Conservation (phyloP, 2,329 filamentous ascomycete genomes). For the Alternaria arborescens region DNA sequence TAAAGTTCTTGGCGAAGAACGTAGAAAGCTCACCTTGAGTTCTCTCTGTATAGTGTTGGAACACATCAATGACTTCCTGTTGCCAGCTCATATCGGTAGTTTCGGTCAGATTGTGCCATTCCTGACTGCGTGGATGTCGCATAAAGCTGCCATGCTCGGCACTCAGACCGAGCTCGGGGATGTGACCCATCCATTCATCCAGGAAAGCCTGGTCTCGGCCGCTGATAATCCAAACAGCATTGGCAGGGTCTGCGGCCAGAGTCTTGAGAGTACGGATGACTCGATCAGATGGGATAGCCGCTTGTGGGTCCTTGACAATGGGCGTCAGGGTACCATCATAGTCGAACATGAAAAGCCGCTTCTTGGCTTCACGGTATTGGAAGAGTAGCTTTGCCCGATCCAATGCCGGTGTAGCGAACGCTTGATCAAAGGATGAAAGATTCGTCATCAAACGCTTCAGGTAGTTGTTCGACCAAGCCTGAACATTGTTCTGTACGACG, state of each 20-base stretch:
- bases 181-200: constrained; percentile 90
- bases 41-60: constrained; percentile 86
- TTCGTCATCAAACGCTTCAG: constrained; percentile 82
- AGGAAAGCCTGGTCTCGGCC: constrained; percentile 93
- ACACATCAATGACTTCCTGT: constrained; percentile 80
- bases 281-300: constrained; percentile 85
- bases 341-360: constrained; percentile 96
- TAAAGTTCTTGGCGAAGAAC: background rate
- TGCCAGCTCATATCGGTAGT: constrained; percentile 93
- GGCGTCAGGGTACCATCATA: constrained; percentile 96
- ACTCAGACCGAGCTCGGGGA: constrained; percentile 86
- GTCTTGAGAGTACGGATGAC: constrained; percentile 81
- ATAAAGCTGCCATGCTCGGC: constrained; percentile 98
- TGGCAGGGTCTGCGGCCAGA: constrained; percentile 80
- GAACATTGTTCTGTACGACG: constrained; percentile 85
- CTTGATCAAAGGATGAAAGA: constrained; percentile 77
- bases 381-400: constrained; percentile 76
- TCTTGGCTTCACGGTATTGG: constrained; percentile 77
- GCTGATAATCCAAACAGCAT: constrained; percentile 98
- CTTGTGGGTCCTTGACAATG: constrained; percentile 89
- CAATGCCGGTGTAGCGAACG: constrained; percentile 80
- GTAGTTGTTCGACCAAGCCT: constrained; percentile 84
- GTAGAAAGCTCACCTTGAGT: constrained; percentile 71
- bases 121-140: constrained; percentile 75
- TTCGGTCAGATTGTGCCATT: constrained; percentile 91